These are phyloP conservation scores for Hymenoscyphus linearis DNA, from an alignment of 2,329 filamentous ascomycete species.

Conservation along the genomic window DNA sequence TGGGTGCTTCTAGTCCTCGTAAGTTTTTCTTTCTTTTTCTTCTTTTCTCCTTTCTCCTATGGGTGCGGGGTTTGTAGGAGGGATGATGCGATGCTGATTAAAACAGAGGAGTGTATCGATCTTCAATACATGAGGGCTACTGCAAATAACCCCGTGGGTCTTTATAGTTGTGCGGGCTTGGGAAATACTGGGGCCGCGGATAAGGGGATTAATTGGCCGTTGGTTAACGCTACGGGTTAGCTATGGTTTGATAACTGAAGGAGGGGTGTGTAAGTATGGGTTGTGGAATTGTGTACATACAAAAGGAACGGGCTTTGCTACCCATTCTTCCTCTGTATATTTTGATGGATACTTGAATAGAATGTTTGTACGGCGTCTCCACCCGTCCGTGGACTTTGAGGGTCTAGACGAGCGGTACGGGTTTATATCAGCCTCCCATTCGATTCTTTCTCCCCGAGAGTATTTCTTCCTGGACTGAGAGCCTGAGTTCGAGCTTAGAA, in stretches of 20 bases:
- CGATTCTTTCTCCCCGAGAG: too few species aligned
- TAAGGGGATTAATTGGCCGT: slow-evolving; percentile 21
- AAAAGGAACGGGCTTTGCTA: too few species aligned
- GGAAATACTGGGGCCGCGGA: slow-evolving; percentile 14
- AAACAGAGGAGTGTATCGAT: slow-evolving; percentile 17
- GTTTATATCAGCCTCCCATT: too few species aligned
- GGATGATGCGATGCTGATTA: background rate
- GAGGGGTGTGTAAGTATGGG: background rate
- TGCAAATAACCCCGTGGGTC: slow-evolving; percentile 15
- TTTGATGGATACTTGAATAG: too few species aligned
- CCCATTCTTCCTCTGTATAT: too few species aligned
- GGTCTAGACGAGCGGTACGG: too few species aligned
- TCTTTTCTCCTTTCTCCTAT: background rate
- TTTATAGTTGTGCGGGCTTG: slow-evolving; percentile 17
- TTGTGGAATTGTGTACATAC: too few species aligned
- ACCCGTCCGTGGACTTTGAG: too few species aligned
- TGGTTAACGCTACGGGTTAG: slow-evolving; percentile 11
- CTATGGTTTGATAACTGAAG: background rate
- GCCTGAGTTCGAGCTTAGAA: too few species aligned
- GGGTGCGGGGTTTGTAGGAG: background rate
- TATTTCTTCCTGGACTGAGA: too few species aligned
- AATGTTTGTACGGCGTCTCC: too few species aligned
- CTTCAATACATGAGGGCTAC: slow-evolving; percentile 17
- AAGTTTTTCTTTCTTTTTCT: background rate
- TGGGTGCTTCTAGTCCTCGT: slow-evolving; percentile 15